Evolutionary conservation across 192 early-diverging fungal species (phyloP).

Genomic region (Jimgerdemannia flammicorona): DNA sequence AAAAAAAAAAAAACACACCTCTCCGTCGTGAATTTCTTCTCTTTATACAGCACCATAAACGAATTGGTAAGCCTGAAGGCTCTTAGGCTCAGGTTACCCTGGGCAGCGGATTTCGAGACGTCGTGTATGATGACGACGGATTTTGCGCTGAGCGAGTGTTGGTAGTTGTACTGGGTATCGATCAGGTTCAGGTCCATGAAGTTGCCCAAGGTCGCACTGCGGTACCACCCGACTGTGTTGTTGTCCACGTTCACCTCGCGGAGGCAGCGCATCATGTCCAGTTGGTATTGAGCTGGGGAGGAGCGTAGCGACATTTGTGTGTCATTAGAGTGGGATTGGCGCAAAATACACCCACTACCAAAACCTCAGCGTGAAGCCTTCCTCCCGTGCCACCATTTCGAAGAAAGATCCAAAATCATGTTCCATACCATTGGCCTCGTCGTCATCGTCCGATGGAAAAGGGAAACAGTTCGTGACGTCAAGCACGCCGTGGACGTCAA

Average conservation of each 20-base stretch:
- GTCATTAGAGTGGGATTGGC: no score
- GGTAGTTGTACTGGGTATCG: constrained; percentile 89
- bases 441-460: constrained; percentile 54
- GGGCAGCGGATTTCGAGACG: constrained; percentile 76
- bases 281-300: constrained; percentile 76
- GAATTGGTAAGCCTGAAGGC: constrained; percentile 83
- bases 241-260: constrained; percentile 93
- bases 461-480: constrained; percentile 93
- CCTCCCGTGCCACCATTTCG: not conserved
- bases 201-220: constrained; percentile 82
- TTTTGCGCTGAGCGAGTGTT: constrained; percentile 74
- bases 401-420: constrained; percentile 10
- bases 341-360: no score
- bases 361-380: no score
- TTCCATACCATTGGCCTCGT: constrained; percentile 48
- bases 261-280: constrained; percentile 92
- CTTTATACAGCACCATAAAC: constrained; percentile 82
- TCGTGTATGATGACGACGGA: constrained; percentile 93
- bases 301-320: not conserved
- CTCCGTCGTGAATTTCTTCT: constrained; percentile 83
- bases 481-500: constrained; percentile 87
- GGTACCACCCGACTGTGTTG: constrained; percentile 98
- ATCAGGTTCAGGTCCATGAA: constrained; percentile 89
- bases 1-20: constrained; percentile 25
- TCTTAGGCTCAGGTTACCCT: constrained; percentile 81